phyloP scores from a whole-genome alignment of 1,284 basidiomycete species.

The Microbotryum violaceum region DNA sequence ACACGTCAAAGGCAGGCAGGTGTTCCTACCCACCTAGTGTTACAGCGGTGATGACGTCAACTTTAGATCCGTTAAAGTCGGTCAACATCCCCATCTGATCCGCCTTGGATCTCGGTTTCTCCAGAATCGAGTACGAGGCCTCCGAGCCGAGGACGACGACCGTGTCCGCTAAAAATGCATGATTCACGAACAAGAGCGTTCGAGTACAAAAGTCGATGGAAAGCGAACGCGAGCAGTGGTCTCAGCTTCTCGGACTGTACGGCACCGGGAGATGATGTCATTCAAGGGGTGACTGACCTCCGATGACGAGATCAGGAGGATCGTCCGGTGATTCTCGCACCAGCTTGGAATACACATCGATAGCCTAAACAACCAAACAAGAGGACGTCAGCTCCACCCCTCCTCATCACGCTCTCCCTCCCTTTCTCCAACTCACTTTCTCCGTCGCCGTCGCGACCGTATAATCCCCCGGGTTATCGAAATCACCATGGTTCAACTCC shows the following conservation, averaged over 20 bases:
- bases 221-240: too few species aligned
- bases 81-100: slow-evolving; percentile 84
- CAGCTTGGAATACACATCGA: slow-evolving; percentile 83
- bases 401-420: slow-evolving; percentile 24
- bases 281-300: slow-evolving; percentile 50
- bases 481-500: slow-evolving; percentile 61
- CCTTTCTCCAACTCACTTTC: slow-evolving; percentile 51
- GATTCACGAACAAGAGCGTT: background rate
- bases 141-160: slow-evolving; percentile 71
- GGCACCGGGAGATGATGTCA: too few species aligned
- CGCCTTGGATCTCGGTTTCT: slow-evolving; percentile 72
- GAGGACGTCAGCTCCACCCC: background rate
- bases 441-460: slow-evolving; percentile 85
- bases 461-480: slow-evolving; percentile 75
- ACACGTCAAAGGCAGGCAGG: background rate
- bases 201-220: too few species aligned
- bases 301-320: slow-evolving; percentile 87
- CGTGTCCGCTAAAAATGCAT: slow-evolving; percentile 64
- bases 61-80: slow-evolving; percentile 73
- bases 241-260: background rate
- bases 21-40: slow-evolving; percentile 54
- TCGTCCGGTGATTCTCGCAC: slow-evolving; percentile 71
- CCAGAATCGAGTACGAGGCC: slow-evolving; percentile 54
- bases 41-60: slow-evolving; percentile 87
- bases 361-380: slow-evolving; percentile 46